Percentiles rank a stretch among this genome's conserved stretches.
Conservation (phyloP, 495 filamentous ascomycete genomes). For the Tetracladium marchalianum region DNA sequence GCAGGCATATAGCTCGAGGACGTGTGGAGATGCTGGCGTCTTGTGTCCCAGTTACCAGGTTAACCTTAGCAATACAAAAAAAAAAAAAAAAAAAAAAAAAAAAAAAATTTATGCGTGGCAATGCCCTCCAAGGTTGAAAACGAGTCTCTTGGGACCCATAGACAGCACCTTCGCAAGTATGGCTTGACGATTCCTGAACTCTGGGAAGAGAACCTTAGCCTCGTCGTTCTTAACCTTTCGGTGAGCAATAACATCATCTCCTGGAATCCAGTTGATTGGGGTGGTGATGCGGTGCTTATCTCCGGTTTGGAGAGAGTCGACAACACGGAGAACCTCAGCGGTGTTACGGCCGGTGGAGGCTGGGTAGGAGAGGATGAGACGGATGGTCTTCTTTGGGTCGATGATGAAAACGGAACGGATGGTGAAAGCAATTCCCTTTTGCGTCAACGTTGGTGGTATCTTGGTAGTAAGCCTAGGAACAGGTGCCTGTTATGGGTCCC, state of each 20-base stretch:
- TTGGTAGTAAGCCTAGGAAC: constrained; percentile 71
- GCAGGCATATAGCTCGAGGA: no score
- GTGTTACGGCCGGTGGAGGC: constrained; percentile 96
- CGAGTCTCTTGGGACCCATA: no score
- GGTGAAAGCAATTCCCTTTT: constrained; percentile 96
- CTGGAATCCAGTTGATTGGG: constrained; percentile 83
- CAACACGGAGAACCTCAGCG: constrained; percentile 87
- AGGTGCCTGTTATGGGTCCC: no score
- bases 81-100: no score
- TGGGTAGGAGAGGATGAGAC: constrained; percentile 91
- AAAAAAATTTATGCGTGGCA: no score
- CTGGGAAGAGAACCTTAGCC: constrained; percentile 83
- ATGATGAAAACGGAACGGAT: constrained; percentile 99
- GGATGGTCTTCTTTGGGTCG: constrained; percentile 96
- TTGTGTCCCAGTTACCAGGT: no score
- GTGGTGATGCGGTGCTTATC: constrained; percentile 94
- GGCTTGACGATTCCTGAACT: constrained; percentile 92
- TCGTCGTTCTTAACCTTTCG: constrained; percentile 77
- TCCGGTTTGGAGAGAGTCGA: constrained; percentile 94
- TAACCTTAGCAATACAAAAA: no score
- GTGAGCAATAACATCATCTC: constrained; percentile 93
- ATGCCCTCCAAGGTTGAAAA: no score
- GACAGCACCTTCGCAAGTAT: constrained; percentile 69
- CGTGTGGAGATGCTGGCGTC: no score
- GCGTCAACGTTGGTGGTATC: constrained; percentile 76